Base-by-base conservation (phyloP, 345 rosid species). In the Laguncularia racemosa region DNA sequence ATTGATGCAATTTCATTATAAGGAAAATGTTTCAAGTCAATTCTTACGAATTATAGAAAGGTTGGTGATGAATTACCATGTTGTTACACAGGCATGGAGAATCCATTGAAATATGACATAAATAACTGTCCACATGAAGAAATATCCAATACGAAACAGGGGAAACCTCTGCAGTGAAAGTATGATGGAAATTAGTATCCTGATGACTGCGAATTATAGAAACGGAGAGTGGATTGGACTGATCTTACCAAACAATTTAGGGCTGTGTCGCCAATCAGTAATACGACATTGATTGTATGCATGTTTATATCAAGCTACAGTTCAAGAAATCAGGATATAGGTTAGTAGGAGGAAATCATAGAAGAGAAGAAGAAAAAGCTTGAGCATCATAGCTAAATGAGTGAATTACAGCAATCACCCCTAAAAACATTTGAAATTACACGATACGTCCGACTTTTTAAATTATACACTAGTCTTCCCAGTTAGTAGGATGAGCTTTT, bases 31-130 rank as follows among this genome's bases (percentile, higher is more conserved):
- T 21, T 19, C 53, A 12, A 21, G 16, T 13, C 28, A 15, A 16
- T 4, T 23, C 48, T 20, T 58, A 17, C 53, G 21, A 52, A 15
- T 21, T 17, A 14, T 16, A 10, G 52, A 52, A 16, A 14, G 57
- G 18, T 38, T 16, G 20, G 21, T 26, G 46, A 51, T 44, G 40
- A 46, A 15, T 61, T 61, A 61, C 65, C 57, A 44, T 14, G 44
- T 55, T 52, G 65, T 71, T 73, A 81, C 68, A 46, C 66, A 63
- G 13, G 89, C 88, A 67, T 90, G 97, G 57, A 93, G 61, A n/a
- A 80, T 56, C 99, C 99, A 93, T 59, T 85, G 99, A 70, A 93
- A 84, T 17, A 84, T 54, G 46, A 87, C 96, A 67, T 78, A 93
- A 9, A 63, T 65, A 65, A 87, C 67, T 10, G 96, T 93, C 99